Base-by-base conservation (phyloP, 2,329 filamentous ascomycete species). In the Gremmenia infestans region DNA sequence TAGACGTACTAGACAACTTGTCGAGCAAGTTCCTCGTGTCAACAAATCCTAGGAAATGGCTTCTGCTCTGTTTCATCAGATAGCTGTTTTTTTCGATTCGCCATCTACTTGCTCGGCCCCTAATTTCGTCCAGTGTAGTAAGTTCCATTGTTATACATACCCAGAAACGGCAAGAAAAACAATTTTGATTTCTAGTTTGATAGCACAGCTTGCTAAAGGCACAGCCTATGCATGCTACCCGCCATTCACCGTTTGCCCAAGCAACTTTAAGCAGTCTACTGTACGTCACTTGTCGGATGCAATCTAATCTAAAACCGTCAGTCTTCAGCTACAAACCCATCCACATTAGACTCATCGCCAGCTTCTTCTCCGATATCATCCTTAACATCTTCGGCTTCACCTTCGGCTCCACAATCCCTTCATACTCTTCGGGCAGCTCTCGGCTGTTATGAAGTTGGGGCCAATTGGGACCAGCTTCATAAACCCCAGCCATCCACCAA, bases 181-280 rank as follows among this genome's bases (percentile, higher is more conserved):
- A 25, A 40, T 7, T 25, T 19, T 15, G 5, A 6, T 37, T 37
- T 8, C 15, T 11, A 11, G 15, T 11, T 37, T n/a, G 15, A 37
- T 57, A 14, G 19, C 3, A 6, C 28, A 50, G 6, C 51, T 56
- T 12, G 43, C 54, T 7, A 42, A 56, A 48, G 54, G 36, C 36
- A 37, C 36, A 37, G 6, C 36, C 12, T 2, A 50, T n/a, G 48
- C 48, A 28, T 50, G 48, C 48, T 50, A 25, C 28, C 48, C 48
- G 28, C 23, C 28, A 14, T 50, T 50, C 5, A 50, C 48, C 15
- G 17, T 32, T 25, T 50, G 48, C 19, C 28, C 48, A 5, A 36
- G 5, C 25, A 36, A 39, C 22, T 36, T n/a, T 11, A 50, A 50
- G 2, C 48, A 50, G 23, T 37, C 36, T 37, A 19, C 19, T 2